Conservation (phyloP, 306 rosid genomes). For the Senna siamea region DNA sequence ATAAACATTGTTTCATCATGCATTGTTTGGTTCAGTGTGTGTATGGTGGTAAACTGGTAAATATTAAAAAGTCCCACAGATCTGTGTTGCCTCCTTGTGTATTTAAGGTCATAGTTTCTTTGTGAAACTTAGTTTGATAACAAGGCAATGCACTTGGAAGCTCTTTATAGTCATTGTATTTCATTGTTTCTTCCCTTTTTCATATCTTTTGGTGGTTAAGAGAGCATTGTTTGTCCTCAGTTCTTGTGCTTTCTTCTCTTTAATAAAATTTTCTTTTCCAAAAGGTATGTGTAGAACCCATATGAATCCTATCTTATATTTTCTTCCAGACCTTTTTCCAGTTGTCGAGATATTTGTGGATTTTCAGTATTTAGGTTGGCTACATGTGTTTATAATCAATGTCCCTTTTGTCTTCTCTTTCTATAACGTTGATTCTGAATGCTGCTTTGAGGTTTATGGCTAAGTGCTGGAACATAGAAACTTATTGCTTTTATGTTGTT, state of each 20-base stretch:
- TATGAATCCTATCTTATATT: not conserved
- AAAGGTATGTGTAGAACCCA: not conserved
- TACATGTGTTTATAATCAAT: not conserved
- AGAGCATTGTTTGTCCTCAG: too few relatives aligned
- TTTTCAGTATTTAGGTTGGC: not conserved
- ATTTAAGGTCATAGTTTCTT: constrained; percentile 1
- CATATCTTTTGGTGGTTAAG: too few relatives aligned
- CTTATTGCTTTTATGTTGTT: constrained; percentile 31
- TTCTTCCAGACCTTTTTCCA: not conserved
- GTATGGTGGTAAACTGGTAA: too few relatives aligned
- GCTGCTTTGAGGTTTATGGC: constrained; percentile 30
- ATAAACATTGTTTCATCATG: constrained; percentile 21
- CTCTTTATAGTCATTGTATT: not conserved
- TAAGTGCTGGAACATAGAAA: constrained; percentile 27
- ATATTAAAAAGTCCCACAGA: too few relatives aligned
- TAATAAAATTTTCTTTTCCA: not conserved
- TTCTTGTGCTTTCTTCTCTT: too few relatives aligned
- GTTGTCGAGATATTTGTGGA: constrained; percentile 1
- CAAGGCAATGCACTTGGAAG: constrained; percentile 5
- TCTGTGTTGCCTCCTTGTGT: constrained; percentile 1
- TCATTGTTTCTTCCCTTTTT: not conserved
- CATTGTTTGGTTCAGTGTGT: constrained; percentile 20
- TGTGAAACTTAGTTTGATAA: constrained; percentile 10
- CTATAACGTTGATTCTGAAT: constrained; percentile 15
- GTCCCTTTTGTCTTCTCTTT: not conserved